phyloP scores from a whole-genome alignment of 1,139 yeast genomes.

The Yamadazyma conglobata region DNA sequence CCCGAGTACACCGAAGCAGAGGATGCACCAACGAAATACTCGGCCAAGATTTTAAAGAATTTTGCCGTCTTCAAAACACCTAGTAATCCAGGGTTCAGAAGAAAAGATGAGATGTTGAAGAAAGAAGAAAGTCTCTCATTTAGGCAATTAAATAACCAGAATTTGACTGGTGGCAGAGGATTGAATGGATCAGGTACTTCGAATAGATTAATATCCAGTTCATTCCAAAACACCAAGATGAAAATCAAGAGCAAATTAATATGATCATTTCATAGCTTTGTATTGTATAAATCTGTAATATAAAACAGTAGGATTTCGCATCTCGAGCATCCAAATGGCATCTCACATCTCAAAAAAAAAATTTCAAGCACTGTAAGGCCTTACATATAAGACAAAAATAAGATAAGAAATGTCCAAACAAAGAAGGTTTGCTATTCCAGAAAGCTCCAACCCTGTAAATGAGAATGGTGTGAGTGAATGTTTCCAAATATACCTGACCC shows the following conservation, averaged over 20 bases:
- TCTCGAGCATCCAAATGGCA: too few species aligned
- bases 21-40: constrained; percentile 52
- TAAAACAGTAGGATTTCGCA: constrained; percentile 3
- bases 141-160: constrained; percentile 14
- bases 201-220: constrained; percentile 7
- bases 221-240: constrained; percentile 10
- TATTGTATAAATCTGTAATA: background rate
- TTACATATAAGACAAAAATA: constrained; percentile 1
- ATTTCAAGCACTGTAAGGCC: constrained; percentile 3
- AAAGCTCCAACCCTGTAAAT: constrained; percentile 33
- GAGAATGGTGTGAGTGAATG: constrained; percentile 53
- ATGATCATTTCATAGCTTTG: constrained; percentile 5
- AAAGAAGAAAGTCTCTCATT: constrained; percentile 54
- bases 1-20: constrained; percentile 51
- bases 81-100: constrained; percentile 24
- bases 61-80: constrained; percentile 40
- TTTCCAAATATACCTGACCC: constrained; percentile 60
- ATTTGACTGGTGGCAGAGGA: too few species aligned
- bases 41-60: constrained; percentile 45
- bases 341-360: constrained; percentile 7
- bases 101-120: constrained; percentile 44
- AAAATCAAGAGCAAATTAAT: constrained; percentile 12
- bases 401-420: constrained; percentile 1
- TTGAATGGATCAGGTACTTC: too few species aligned
- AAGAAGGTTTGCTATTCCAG: constrained; percentile 16